Evolutionary conservation across 768 basidiomycete species (phyloP).

Genomic region (Omphalotus guepiniiformis): DNA sequence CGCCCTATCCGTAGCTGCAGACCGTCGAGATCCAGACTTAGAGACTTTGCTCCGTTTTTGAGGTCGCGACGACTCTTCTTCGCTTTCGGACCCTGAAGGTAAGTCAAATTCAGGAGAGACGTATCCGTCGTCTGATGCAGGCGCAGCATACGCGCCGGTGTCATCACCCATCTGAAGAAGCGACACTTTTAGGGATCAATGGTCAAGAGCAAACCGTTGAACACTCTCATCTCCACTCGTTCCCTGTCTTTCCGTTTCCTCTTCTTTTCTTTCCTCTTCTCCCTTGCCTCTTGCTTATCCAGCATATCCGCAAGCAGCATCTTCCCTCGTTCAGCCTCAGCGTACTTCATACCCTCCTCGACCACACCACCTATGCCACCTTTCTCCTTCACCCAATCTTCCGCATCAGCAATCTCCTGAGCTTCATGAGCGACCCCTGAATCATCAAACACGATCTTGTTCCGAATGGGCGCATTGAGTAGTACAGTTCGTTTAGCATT

Average conservation of each 20-base stretch:
- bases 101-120: constrained; percentile 68
- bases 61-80: constrained; percentile 27
- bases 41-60: constrained; percentile 24
- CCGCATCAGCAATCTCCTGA: constrained; percentile 77
- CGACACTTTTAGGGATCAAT: no score
- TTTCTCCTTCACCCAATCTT: constrained; percentile 62
- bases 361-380: constrained; percentile 62
- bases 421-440: constrained; percentile 76
- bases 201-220: constrained; percentile 4
- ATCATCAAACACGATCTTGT: constrained; percentile 88
- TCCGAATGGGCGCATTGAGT: constrained; percentile 52
- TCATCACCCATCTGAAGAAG: constrained; percentile 21
- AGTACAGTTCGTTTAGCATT: constrained; percentile 68
- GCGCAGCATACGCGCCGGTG: constrained; percentile 31
- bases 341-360: constrained; percentile 65
- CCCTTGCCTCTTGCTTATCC: constrained; percentile 82
- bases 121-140: constrained; percentile 54
- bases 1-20: constrained; percentile 23
- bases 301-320: constrained; percentile 64
- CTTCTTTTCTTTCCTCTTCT: constrained; percentile 90
- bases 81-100: constrained; percentile 32
- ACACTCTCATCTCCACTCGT: constrained; percentile 26
- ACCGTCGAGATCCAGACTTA: constrained; percentile 15
- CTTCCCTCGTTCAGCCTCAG: constrained; percentile 67
- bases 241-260: constrained; percentile 84